These are phyloP conservation scores for Beauveria sp. DNA, from an alignment of 2,329 filamentous ascomycete genomes.

Conservation along the genomic window DNA sequence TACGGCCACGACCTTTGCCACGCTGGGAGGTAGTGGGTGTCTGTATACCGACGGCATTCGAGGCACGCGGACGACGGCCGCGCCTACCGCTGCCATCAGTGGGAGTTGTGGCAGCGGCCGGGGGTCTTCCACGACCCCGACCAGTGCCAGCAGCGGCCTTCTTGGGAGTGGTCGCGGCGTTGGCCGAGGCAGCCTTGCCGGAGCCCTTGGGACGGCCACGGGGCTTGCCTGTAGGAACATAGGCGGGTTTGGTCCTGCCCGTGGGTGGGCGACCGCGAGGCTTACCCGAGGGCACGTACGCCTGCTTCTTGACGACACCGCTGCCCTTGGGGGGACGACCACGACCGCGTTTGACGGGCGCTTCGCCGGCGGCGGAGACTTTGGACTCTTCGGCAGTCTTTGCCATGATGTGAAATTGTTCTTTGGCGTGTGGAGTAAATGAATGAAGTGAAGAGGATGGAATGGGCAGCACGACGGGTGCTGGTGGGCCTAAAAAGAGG, in stretches of 20 bases:
- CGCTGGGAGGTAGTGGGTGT: neutral
- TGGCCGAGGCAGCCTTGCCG: conserved; percentile 16
- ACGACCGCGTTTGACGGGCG: conserved; percentile 26
- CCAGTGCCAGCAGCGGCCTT: conserved; percentile 12
- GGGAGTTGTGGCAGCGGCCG: conserved; percentile 22
- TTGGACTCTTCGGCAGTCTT: conserved; percentile 24
- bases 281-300: conserved; percentile 30
- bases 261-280: conserved; percentile 35
- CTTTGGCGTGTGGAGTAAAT: neutral
- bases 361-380: conserved; percentile 8
- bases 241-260: conserved; percentile 23
- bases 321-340: conserved; percentile 33
- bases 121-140: conserved; percentile 23
- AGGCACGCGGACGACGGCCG: neutral
- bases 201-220: conserved; percentile 41
- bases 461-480: neutral
- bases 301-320: conserved; percentile 28
- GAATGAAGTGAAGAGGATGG: neutral
- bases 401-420: neutral
- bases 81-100: conserved; percentile 7
- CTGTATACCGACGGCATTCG: neutral
- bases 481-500: neutral
- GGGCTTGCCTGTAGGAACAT: conserved; percentile 35
- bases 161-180: conserved; percentile 1
- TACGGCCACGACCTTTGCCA: neutral